Base-by-base conservation (phyloP, 495 filamentous ascomycete species). In the Cercophora samala region DNA sequence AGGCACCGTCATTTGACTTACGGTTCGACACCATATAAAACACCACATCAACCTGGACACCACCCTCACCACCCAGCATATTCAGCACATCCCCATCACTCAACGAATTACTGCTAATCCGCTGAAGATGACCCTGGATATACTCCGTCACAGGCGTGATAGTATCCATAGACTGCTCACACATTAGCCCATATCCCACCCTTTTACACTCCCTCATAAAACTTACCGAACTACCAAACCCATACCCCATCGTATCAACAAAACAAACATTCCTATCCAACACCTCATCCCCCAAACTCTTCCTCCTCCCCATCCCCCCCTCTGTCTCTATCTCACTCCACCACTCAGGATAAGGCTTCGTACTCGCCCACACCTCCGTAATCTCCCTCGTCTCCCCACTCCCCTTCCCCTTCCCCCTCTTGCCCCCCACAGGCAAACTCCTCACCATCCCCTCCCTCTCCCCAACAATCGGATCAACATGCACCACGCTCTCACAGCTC, bases 211-310 rank as follows among this genome's bases (percentile, higher is more conserved):
- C 26, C 26, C 4, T 29, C 9, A n/a, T 6, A 15, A n/a, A 46
- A 23, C 86, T 73, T 71, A 85, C 87, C 55, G 88, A 89, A 52
- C 85, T 82, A 42, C 83, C 84, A 71, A 77, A 81, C 18, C 84
- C 84, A 76, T 88, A 91, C n/a, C 90, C 87, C 24, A 90, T 88
- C 11, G 93, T 96, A 80, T 99, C 95, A 63, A 97, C 89, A 75
- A 99, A 99, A 74, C 93, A 97, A 11, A 99, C 71, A 78, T 99
- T 99, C 32, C 95, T 84, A 73, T 99, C 95, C 63, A 99, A 81
- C 52, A 97, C 88, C 37, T 87, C 84, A 65, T 95, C 95, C 9
- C 89, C 91, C 65, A 87, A 78, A 70, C 90, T 95, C 78, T 92
- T 97, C 68, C 92, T 85, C 65, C 91, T 84, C 65, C 93, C 77